These are phyloP conservation scores for Microdochium nivale DNA, from an alignment of 2,329 filamentous ascomycete species.

Conservation along the genomic window DNA sequence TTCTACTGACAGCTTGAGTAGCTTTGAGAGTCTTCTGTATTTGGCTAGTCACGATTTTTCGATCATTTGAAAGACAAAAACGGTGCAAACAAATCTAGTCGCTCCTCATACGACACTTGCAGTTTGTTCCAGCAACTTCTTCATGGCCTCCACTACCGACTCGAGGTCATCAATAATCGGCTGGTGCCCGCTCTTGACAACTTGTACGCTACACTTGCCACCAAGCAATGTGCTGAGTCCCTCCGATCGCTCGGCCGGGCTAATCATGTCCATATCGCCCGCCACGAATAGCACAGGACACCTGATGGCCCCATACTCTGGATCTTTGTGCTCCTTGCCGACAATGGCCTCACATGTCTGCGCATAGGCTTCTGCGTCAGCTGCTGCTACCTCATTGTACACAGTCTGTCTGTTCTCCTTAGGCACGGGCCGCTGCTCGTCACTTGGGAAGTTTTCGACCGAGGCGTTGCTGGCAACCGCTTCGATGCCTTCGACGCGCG, in stretches of 20 bases:
- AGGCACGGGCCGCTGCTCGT: slow-evolving; percentile 9
- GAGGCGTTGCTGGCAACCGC: slow-evolving; percentile 17
- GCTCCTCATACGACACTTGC: background rate
- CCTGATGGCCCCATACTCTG: slow-evolving; percentile 18
- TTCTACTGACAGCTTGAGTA: background rate
- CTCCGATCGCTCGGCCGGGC: slow-evolving; percentile 14
- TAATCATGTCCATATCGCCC: slow-evolving; percentile 21
- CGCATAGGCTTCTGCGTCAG: slow-evolving; percentile 21
- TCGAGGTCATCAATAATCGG: slow-evolving; percentile 3
- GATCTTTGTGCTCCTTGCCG: slow-evolving; percentile 18
- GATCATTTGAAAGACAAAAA: slow-evolving; percentile 2
- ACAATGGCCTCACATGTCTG: slow-evolving; percentile 20
- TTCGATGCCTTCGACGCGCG: slow-evolving; percentile 16
- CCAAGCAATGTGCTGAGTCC: slow-evolving; percentile 17
- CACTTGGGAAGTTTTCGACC: slow-evolving; percentile 18
- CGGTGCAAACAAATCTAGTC: too few species aligned
- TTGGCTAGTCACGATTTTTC: slow-evolving; percentile 13
- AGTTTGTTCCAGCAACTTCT: background rate
- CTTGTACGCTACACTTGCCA: slow-evolving; percentile 5
- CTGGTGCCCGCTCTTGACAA: slow-evolving; percentile 14
- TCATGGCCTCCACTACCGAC: slow-evolving; percentile 2
- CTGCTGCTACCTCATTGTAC: slow-evolving; percentile 18
- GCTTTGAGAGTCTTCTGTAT: slow-evolving; percentile 14
- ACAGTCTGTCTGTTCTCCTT: slow-evolving; percentile 10
- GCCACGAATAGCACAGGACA: slow-evolving; percentile 20